These are phyloP conservation scores for Jamesozyma piceae DNA, from an alignment of 805 yeast species.

Conservation along the genomic window DNA sequence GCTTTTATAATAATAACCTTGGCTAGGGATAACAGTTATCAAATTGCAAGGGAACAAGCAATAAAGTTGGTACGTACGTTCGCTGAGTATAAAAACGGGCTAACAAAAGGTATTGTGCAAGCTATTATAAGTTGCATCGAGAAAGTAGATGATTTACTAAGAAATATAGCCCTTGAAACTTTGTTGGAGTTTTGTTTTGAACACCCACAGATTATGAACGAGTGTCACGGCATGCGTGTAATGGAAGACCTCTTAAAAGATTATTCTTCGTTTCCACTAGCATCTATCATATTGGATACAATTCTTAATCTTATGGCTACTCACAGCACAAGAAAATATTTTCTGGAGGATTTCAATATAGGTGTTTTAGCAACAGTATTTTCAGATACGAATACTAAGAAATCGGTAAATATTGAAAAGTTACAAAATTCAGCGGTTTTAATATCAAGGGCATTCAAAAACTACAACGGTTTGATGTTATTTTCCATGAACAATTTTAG, in stretches of 20 bases:
- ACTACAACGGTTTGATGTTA: constrained; percentile 68
- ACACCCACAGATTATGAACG: constrained; percentile 36
- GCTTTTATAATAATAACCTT: constrained; percentile 55
- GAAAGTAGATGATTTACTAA: constrained; percentile 41
- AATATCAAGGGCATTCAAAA: constrained; percentile 51
- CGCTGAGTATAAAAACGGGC: constrained; percentile 45
- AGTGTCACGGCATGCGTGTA: constrained; percentile 40
- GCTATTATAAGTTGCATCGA: constrained; percentile 60
- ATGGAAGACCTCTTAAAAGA: constrained; percentile 27
- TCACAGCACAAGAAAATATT: constrained; percentile 23
- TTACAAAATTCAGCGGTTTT: constrained; percentile 54
- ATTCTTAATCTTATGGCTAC: constrained; percentile 23
- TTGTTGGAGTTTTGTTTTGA: constrained; percentile 45
- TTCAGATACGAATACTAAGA: constrained; percentile 48
- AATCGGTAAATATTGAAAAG: constrained; percentile 42
- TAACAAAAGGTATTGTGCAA: constrained; percentile 58
- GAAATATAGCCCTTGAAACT: constrained; percentile 45
- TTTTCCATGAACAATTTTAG: constrained; percentile 48
- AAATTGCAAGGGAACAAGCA: constrained; percentile 69
- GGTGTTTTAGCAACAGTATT: constrained; percentile 58
- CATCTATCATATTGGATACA: constrained; percentile 22
- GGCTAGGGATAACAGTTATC: constrained; percentile 43
- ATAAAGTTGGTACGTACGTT: constrained; percentile 59
- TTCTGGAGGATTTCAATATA: constrained; percentile 52
- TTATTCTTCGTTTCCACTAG: constrained; percentile 19